Evolutionary conservation across 176 grass and related monocot genomes (phyloP).

Genomic region (Rhynchospora breviuscula): DNA sequence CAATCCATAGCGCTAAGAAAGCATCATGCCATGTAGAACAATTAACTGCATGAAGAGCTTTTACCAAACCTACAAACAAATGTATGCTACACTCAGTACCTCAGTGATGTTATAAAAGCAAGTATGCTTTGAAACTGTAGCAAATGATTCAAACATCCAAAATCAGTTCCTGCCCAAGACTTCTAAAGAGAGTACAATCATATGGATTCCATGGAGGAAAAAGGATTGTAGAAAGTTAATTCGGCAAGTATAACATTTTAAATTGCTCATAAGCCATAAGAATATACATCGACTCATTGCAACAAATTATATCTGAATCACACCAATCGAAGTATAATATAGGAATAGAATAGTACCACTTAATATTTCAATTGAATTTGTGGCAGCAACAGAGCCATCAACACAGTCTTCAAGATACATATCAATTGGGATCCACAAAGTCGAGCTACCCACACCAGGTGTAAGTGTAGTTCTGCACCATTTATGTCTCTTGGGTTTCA

Average conservation of each 20-base stretch:
- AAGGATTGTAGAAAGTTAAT: not conserved
- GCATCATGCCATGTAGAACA: slow-evolving; percentile 81
- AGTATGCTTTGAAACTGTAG: not conserved
- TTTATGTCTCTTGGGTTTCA: slow-evolving; percentile 41
- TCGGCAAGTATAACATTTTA: not conserved
- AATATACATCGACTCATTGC: not conserved
- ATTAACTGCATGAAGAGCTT: slow-evolving; percentile 85
- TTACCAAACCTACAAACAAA: slow-evolving; percentile 73
- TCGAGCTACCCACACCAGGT: slow-evolving; percentile 56
- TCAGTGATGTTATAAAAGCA: not conserved
- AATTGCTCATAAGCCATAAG: not conserved
- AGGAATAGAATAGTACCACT: slow-evolving; percentile 47
- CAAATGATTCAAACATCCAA: not conserved
- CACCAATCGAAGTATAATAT: not conserved
- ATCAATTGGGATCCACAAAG: slow-evolving; percentile 86
- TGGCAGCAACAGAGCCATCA: slow-evolving; percentile 74
- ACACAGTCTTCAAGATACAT: slow-evolving; percentile 96
- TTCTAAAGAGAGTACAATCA: not conserved
- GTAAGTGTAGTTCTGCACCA: slow-evolving; percentile 36
- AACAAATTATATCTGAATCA: not conserved
- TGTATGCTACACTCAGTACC: not conserved
- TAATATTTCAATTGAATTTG: slow-evolving; percentile 91
- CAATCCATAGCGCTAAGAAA: slow-evolving; percentile 92
- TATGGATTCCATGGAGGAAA: not conserved
- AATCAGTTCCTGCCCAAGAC: not conserved